Base-by-base conservation (phyloP, 192 early-diverging fungal genomes). In the Coemansia sp. region DNA sequence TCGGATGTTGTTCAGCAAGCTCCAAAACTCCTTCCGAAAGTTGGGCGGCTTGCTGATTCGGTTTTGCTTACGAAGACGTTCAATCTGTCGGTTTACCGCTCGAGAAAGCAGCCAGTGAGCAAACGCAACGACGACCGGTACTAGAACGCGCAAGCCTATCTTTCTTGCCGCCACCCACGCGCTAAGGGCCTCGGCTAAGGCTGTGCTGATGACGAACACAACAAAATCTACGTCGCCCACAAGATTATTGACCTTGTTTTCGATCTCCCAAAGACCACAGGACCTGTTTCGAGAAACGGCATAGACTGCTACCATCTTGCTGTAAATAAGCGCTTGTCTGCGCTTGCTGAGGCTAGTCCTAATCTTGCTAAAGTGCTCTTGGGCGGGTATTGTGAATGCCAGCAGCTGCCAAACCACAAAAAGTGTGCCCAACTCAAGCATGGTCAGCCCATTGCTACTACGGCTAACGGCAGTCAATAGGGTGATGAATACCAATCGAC, bases 1-100 rank as follows among this genome's bases (percentile, higher is more conserved):
- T 21, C 85, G 84, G 26, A 90, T 87, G 6, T 86, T 77, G n/a
- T 78, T 69, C 9, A 90, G 33, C 39, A 75, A 19, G 3, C 11
- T 9, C 16, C 40, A 46, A 38, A 67, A 67, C 16, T 60, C n/a
- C 2, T 64, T 26, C 11, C 46, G 60, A 19, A 70, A 64, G 9
- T 40, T 23, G 1, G 70, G 71, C 19, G 19, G 55, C 11, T 60
- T 57, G 46, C 11, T 43, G 4, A 44, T 47, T 8, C 33, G 17
- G 3, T n/a, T 33, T 52, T 38, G 33, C 46, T 62, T 65, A 49
- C 55, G 19, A 23, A 69, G 33, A 0, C 28, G 32, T 11, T 66
- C 38, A 7, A 66, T 26, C 10, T 62, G 69, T 28, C 28, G 11
- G 17, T 9, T 21, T 1, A 74, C 55, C 14, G 33, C 7, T 9